phyloP scores from a whole-genome alignment of 2,329 filamentous ascomycete genomes.

The Cladosporium sphaerospermum region DNA sequence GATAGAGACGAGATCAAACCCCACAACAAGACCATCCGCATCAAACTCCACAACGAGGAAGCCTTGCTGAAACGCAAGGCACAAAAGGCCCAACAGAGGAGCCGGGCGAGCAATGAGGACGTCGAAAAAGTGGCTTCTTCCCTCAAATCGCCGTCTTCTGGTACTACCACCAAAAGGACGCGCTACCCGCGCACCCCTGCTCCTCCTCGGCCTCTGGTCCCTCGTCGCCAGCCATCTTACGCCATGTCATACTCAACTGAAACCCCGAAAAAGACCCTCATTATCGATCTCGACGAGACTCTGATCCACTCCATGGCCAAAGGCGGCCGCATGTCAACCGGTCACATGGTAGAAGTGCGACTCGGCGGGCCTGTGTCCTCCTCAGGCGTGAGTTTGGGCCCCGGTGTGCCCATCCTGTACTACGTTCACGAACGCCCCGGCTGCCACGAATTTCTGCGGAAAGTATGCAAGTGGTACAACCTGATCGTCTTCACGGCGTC shows the following conservation, averaged over 20 bases:
- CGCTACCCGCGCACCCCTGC: slow-evolving; percentile 86
- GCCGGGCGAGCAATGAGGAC: slow-evolving; percentile 27
- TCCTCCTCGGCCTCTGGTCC: slow-evolving; percentile 83
- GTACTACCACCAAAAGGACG: slow-evolving; percentile 53
- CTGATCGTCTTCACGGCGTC: slow-evolving; percentile 94
- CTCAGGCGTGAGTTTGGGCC: slow-evolving; percentile 48
- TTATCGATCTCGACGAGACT: slow-evolving; percentile 94
- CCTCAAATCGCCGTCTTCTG: slow-evolving; percentile 86
- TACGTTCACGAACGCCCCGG: slow-evolving; percentile 97
- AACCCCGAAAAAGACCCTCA: slow-evolving; percentile 79
- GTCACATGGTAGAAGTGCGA: slow-evolving; percentile 93
- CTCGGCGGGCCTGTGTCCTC: slow-evolving; percentile 17
- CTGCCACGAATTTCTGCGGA: slow-evolving; percentile 92
- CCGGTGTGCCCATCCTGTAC: slow-evolving; percentile 93
- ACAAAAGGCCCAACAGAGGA: slow-evolving; percentile 45
- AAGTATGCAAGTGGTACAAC: slow-evolving; percentile 96
- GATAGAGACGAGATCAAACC: slow-evolving; percentile 58
- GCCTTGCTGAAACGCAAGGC: slow-evolving; percentile 55
- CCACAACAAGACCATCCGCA: slow-evolving; percentile 74
- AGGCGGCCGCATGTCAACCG: slow-evolving; percentile 88
- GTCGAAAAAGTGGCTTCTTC: slow-evolving; percentile 57
- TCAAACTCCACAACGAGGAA: slow-evolving; percentile 81
- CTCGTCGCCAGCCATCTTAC: slow-evolving; percentile 83
- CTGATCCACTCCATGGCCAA: slow-evolving; percentile 98
- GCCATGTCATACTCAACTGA: slow-evolving; percentile 53